Conservation (phyloP, 805 yeast genomes). For the Helenozyma baotianmanensis region DNA sequence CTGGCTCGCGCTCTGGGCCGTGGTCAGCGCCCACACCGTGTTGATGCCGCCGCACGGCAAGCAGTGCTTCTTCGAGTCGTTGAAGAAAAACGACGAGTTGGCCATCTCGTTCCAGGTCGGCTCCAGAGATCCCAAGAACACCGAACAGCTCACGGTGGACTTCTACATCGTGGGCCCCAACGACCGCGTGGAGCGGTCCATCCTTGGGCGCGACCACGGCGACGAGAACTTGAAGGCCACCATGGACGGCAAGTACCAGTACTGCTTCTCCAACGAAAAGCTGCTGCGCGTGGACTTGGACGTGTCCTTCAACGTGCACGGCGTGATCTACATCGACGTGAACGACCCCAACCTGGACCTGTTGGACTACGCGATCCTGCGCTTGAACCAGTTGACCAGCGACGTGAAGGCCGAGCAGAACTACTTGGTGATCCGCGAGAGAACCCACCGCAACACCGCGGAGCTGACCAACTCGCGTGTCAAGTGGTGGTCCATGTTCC, state of each 20-base stretch:
- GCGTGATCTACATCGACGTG: slow-evolving; percentile 79
- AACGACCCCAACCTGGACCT: slow-evolving; percentile 73
- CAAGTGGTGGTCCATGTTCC: slow-evolving; percentile 96
- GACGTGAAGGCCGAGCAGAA: slow-evolving; percentile 91
- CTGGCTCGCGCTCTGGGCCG: slow-evolving; percentile 15
- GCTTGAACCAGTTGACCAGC: slow-evolving; percentile 67
- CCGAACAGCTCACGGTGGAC: slow-evolving; percentile 62
- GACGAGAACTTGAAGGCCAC: slow-evolving; percentile 66
- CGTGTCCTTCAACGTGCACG: slow-evolving; percentile 92
- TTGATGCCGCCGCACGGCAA: slow-evolving; percentile 77
- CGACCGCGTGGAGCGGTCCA: slow-evolving; percentile 46
- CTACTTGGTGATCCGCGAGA: slow-evolving; percentile 91
- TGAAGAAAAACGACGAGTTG: slow-evolving; percentile 79
- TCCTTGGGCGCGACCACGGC: slow-evolving; percentile 69
- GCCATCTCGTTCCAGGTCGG: slow-evolving; percentile 92
- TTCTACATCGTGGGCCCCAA: slow-evolving; percentile 45
- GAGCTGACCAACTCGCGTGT: slow-evolving; percentile 96
- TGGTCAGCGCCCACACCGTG: slow-evolving; percentile 68
- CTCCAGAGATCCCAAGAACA: slow-evolving; percentile 71
- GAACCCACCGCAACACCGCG: slow-evolving; percentile 97
- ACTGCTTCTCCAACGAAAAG: slow-evolving; percentile 89
- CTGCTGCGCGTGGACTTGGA: slow-evolving; percentile 72
- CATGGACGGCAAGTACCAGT: slow-evolving; percentile 68
- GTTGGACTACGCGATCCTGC: slow-evolving; percentile 77
- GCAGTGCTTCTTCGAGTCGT: slow-evolving; percentile 81